phyloP scores from a whole-genome alignment of 2,329 filamentous ascomycete species.

The Tolypocladium capitatum region DNA sequence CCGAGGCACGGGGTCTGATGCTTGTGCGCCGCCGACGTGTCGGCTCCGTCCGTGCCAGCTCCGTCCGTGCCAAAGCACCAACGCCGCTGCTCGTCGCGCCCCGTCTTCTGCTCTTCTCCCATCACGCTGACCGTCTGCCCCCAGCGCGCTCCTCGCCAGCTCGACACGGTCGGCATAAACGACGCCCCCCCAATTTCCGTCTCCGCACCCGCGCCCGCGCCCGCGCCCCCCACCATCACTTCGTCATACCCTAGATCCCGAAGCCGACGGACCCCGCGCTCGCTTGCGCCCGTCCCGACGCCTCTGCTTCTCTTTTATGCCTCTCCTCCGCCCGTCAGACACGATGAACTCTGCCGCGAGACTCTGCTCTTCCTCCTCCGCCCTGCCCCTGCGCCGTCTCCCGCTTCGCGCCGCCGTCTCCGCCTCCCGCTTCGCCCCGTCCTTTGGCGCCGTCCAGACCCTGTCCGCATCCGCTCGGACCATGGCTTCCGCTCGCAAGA shows the following conservation, averaged over 20 bases:
- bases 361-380: slow-evolving; percentile 16
- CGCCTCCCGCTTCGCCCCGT: slow-evolving; percentile 27
- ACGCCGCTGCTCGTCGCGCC: neutral
- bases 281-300: neutral
- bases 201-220: neutral
- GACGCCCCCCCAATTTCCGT: neutral
- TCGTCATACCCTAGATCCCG: neutral
- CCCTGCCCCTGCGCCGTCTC: slow-evolving; percentile 15
- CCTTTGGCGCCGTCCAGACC: slow-evolving; percentile 29
- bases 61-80: neutral
- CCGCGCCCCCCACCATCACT: neutral
- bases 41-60: neutral
- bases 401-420: slow-evolving; percentile 14
- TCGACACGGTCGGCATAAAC: neutral
- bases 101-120: neutral
- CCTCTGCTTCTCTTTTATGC: neutral
- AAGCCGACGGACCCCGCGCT: slow-evolving; percentile 2
- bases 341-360: slow-evolving; percentile 17
- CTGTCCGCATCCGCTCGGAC: slow-evolving; percentile 53
- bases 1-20: neutral
- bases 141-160: neutral
- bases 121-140: neutral
- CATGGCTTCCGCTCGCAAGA: slow-evolving; percentile 60
- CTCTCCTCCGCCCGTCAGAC: neutral
- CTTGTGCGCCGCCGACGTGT: neutral